Percentiles rank a stretch among this genome's conserved stretches.
These are phyloP conservation scores for Russula foetens DNA, from an alignment of 768 basidiomycete genomes.

Conservation along the genomic window DNA sequence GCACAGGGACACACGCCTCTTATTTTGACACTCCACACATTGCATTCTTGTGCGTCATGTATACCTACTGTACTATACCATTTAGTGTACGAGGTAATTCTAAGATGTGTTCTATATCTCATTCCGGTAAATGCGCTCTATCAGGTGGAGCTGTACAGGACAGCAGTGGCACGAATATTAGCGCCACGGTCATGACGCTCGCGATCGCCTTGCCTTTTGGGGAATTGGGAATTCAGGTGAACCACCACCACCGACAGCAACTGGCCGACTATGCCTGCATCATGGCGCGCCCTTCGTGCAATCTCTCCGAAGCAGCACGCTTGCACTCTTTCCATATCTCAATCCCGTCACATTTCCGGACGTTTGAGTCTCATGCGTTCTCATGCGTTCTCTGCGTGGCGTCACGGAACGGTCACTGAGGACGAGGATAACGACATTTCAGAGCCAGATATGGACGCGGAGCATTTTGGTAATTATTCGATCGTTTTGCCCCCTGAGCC, in stretches of 20 bases:
- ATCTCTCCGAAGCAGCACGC: neutral
- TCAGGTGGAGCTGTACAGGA: too few relatives aligned
- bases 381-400: neutral
- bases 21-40: neutral
- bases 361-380: neutral
- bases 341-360: neutral
- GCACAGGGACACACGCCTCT: neutral
- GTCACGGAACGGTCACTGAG: neutral
- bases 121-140: neutral
- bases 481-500: conserved; percentile 63
- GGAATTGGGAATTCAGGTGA: too few relatives aligned
- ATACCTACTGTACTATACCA: conserved; percentile 8
- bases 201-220: too few relatives aligned
- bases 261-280: neutral
- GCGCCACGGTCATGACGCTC: too few relatives aligned
- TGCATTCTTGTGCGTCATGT: neutral
- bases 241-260: neutral
- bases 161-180: too few relatives aligned
- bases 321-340: neutral
- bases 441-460: neutral
- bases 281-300: conserved; percentile 2
- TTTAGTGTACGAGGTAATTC: neutral
- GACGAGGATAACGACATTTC: neutral
- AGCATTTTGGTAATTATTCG: conserved; percentile 42
- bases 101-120: neutral